Base-by-base conservation (phyloP, 2,329 filamentous ascomycete genomes). In the Mollisia scopiformis region DNA sequence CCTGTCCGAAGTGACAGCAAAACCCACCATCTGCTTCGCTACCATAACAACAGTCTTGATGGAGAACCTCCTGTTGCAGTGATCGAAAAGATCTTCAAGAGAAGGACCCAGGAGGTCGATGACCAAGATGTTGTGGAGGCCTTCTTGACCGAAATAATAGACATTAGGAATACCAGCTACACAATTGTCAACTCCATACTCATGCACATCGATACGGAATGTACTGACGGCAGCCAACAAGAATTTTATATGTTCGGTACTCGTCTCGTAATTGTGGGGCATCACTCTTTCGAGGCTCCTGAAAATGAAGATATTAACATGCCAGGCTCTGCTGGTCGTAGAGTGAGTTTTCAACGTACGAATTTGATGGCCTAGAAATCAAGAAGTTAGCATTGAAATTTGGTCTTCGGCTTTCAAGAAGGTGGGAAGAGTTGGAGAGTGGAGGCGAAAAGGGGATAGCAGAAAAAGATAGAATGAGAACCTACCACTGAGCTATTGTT, bases 321-420 rank as follows among this genome's bases (percentile, higher is more conserved):
- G 30, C 11, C 10, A 19, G 28, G 25, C 30, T 35, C 33, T 35
- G 23, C 35, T 53, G 54, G 30, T 33, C 46, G 57, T 35, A 13
- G 30, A 60, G 27, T 49, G 52, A 57, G n/a, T n/a, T n/a, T n/a
- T 53, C 43, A 59, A 88, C 91, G 74, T 81, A 96, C 92, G 80
- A 99, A 99, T 84, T 99, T 99, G 84, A 99, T 99, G 74, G 95
- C 95, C n/a, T n/a, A n/a, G n/a, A n/a, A n/a, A n/a, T n/a, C n/a
- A n/a, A n/a, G n/a, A n/a, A n/a, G n/a, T n/a, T n/a, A n/a, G n/a
- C n/a, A n/a, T n/a, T n/a, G n/a, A n/a, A n/a, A n/a, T n/a, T n/a
- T n/a, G n/a, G n/a, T n/a, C n/a, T n/a, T n/a, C n/a, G n/a, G n/a
- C n/a, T n/a, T n/a, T n/a, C n/a, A n/a, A n/a, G n/a, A n/a, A n/a